Evolutionary conservation across 345 rosid genomes (phyloP).

Genomic region (Bretschneidera sinensis): DNA sequence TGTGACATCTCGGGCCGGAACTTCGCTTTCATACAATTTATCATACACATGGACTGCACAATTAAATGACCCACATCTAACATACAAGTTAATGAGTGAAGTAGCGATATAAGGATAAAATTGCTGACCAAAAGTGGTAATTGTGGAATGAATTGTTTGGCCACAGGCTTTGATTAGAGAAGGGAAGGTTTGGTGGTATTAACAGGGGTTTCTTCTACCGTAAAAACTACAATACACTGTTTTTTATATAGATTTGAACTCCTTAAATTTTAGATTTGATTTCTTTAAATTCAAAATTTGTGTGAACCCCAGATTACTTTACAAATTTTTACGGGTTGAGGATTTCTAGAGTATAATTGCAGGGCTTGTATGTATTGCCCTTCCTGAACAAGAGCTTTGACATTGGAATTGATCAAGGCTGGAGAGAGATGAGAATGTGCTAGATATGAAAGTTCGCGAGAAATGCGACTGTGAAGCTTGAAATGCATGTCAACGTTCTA

Average conservation of each 20-base stretch:
- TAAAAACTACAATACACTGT: too few species aligned
- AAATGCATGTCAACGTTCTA: slow-evolving; percentile 35
- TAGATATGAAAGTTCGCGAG: slow-evolving; percentile 29
- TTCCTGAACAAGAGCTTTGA: slow-evolving; percentile 39
- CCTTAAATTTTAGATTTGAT: too few species aligned
- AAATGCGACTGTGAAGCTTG: slow-evolving; percentile 17
- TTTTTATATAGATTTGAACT: too few species aligned
- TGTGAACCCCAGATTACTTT: too few species aligned
- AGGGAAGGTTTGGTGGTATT: slow-evolving; percentile 43
- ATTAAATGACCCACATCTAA: slow-evolving; percentile 52
- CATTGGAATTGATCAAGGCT: slow-evolving; percentile 28
- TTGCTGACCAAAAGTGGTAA: slow-evolving; percentile 38
- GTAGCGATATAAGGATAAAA: slow-evolving; percentile 47
- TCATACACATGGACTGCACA: slow-evolving; percentile 70
- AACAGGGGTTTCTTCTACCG: slow-evolving; percentile 35
- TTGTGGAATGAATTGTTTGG: slow-evolving; percentile 48
- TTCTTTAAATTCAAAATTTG: too few species aligned
- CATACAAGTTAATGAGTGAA: slow-evolving; percentile 64
- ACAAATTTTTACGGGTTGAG: too few species aligned
- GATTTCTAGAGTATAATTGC: slow-evolving; percentile 35
- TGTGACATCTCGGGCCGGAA: slow-evolving; percentile 38
- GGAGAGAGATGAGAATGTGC: slow-evolving; percentile 18
- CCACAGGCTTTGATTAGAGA: slow-evolving; percentile 73
- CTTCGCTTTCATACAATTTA: slow-evolving; percentile 31
- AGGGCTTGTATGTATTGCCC: slow-evolving; percentile 45